Evolutionary conservation across 768 basidiomycete species (phyloP).

Genomic region (Termitomyces heimii): DNA sequence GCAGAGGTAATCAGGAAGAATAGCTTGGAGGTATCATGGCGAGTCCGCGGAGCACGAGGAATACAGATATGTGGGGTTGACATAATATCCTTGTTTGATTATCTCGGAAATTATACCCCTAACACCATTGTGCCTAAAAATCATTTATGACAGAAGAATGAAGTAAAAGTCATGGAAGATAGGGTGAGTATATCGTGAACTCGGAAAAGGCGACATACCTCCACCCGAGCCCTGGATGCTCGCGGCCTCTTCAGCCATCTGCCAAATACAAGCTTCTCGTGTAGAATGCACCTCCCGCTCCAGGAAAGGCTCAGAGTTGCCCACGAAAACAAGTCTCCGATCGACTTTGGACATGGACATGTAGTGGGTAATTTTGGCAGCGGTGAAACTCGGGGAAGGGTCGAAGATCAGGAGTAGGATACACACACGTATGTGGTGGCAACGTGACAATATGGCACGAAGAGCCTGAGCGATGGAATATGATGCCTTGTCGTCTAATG

Average conservation of each 20-base stretch:
- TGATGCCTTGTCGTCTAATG: conserved; percentile 14
- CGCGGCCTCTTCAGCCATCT: conserved; percentile 23
- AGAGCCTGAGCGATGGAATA: conserved; percentile 17
- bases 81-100: not conserved
- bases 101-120: conserved; percentile 5
- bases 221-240: conserved; percentile 14
- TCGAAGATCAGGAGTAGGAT: conserved; percentile 30
- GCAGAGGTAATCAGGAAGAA: not conserved
- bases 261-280: conserved; percentile 28
- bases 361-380: conserved; percentile 9
- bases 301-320: conserved; percentile 32
- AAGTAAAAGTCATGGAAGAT: not conserved
- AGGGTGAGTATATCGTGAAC: not conserved
- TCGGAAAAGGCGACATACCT: conserved; percentile 14
- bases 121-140: conserved; percentile 5
- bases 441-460: conserved; percentile 17
- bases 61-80: not conserved
- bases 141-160: not conserved
- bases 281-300: conserved; percentile 30
- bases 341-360: conserved; percentile 14
- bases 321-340: conserved; percentile 30
- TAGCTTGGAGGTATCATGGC: not conserved
- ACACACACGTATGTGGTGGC: conserved; percentile 21
- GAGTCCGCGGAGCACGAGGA: conserved; percentile 10
- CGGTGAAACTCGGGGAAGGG: conserved; percentile 13